These are phyloP conservation scores for Botrytis porri DNA, from an alignment of 2,329 filamentous ascomycete species.

Conservation along the genomic window DNA sequence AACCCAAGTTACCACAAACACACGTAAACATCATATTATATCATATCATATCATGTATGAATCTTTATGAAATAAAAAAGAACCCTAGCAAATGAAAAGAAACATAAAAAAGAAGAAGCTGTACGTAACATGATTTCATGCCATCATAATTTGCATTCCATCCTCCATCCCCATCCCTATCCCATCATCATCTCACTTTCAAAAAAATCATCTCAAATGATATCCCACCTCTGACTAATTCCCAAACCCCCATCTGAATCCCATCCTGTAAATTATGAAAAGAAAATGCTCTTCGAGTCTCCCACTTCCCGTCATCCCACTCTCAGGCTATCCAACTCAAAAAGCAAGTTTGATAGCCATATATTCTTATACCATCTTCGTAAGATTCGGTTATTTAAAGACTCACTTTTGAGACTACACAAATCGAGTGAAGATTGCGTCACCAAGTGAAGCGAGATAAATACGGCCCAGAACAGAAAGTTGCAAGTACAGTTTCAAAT, in stretches of 20 bases:
- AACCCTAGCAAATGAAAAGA: conserved; percentile 1
- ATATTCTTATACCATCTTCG: neutral
- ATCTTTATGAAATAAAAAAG: neutral
- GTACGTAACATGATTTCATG: conserved; percentile 15
- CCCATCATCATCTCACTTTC: neutral
- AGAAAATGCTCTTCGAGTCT: neutral
- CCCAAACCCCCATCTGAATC: neutral
- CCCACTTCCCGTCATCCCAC: neutral
- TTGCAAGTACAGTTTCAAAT: conserved; percentile 13
- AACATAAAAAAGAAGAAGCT: neutral
- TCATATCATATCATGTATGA: neutral
- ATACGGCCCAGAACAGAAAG: conserved; percentile 7
- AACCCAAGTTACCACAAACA: neutral
- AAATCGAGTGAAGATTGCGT: conserved; percentile 3
- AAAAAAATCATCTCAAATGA: conserved; percentile 9
- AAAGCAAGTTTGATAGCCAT: conserved; percentile 8
- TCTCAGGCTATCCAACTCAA: conserved; percentile 10
- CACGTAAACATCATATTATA: neutral
- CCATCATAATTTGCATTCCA: conserved; percentile 17
- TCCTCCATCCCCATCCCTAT: neutral
- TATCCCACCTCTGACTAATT: neutral
- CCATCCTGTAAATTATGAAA: conserved; percentile 15
- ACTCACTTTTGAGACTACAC: neutral
- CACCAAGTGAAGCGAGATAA: neutral
- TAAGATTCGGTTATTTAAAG: neutral